Evolutionary conservation across 2,329 filamentous ascomycete species (phyloP).

Genomic region (Pseudopithomyces chartarum): DNA sequence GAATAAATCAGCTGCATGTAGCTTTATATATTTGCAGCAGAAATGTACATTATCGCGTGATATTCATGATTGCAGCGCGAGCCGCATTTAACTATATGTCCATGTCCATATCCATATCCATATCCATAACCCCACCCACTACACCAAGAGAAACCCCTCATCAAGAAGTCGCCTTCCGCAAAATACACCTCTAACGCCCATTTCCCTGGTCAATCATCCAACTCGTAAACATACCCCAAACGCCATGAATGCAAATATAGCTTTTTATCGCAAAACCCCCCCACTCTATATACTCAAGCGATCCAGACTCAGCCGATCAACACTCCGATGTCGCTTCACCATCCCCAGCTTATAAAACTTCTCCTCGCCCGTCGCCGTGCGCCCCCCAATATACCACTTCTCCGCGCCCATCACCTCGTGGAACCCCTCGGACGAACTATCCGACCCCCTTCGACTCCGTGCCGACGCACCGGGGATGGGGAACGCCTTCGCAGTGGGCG

Average conservation of each 20-base stretch:
- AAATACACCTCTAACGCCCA: background rate
- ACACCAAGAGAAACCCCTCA: background rate
- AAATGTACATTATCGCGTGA: background rate
- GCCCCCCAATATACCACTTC: constrained; percentile 81
- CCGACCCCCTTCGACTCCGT: constrained; percentile 66
- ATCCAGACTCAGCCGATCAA: constrained; percentile 75
- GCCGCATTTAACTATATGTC: constrained; percentile 7
- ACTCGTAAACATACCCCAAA: constrained; percentile 3
- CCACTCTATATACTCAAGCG: constrained; percentile 69
- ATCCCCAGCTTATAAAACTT: constrained; percentile 82
- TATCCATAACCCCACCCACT: too few relatives aligned
- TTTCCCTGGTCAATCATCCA: background rate
- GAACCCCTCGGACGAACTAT: constrained; percentile 77
- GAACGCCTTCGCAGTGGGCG: constrained; percentile 41
- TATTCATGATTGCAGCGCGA: constrained; percentile 4
- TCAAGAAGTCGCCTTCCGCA: background rate
- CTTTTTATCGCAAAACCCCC: constrained; percentile 10
- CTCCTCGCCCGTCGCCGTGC: constrained; percentile 78
- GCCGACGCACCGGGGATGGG: constrained; percentile 41
- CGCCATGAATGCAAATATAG: constrained; percentile 28
- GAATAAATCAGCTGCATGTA: background rate
- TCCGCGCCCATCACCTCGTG: constrained; percentile 73
- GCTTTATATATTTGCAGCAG: background rate
- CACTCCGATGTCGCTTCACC: constrained; percentile 72
- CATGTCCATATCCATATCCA: background rate